phyloP scores from a whole-genome alignment of 768 basidiomycete genomes.

The Phallus indusiatus region DNA sequence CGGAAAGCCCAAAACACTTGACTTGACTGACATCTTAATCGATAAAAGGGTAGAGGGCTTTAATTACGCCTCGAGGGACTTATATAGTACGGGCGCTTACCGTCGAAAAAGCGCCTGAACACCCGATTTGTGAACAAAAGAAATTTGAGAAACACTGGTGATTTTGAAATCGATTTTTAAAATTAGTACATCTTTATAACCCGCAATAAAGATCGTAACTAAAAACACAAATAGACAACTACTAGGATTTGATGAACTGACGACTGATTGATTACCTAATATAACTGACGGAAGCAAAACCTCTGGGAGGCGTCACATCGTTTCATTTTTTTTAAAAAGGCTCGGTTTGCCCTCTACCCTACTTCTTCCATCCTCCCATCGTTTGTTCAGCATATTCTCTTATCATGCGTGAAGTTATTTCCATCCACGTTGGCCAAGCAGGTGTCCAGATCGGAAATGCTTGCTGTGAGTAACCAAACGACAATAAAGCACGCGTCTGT shows the following conservation, averaged over 20 bases:
- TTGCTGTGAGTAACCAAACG: slow-evolving; percentile 65
- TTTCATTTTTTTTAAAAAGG: slow-evolving; percentile 6
- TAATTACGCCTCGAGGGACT: neutral
- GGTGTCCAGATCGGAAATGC: slow-evolving; percentile 98
- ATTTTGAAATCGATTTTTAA: neutral
- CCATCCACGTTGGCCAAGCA: slow-evolving; percentile 97
- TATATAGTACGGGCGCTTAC: neutral
- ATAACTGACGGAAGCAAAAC: neutral
- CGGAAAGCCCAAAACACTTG: slow-evolving; percentile 87
- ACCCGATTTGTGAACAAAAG: neutral
- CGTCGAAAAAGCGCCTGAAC: neutral
- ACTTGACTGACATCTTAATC: slow-evolving; percentile 41
- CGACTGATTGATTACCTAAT: neutral
- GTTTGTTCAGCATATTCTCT: neutral
- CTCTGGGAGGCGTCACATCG: slow-evolving; percentile 7
- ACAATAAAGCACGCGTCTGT: slow-evolving; percentile 25
- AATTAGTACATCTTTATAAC: neutral
- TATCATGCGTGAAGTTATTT: slow-evolving; percentile 91
- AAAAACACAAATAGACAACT: no score
- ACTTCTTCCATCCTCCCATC: neutral
- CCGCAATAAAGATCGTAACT: no score
- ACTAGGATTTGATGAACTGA: no score
- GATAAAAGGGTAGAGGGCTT: neutral
- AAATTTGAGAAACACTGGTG: neutral
- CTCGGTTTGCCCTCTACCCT: slow-evolving; percentile 2